Base-by-base conservation (phyloP, 116 monocot species). In the Papilionanthe hybrid region DNA sequence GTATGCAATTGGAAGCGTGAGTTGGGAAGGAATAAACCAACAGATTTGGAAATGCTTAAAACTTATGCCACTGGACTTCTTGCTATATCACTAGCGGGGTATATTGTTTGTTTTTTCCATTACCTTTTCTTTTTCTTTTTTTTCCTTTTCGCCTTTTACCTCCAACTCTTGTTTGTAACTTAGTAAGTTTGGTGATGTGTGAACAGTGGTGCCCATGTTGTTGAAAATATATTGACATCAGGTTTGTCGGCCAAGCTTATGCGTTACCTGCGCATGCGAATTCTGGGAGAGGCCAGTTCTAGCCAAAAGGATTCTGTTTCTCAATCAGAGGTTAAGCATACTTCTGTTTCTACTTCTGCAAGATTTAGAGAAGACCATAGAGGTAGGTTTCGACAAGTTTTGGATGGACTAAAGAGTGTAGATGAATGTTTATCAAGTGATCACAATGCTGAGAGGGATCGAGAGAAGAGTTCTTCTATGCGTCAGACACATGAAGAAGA, bases 41-140 rank as follows among this genome's bases (percentile, higher is more conserved):
- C 92, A 75, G 95, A 99, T 85, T 84, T 79, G 80, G 93, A 99
- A 82, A 90, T 99, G 92, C 81, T 99, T 78, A 92, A 77, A 72
- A 91, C 95, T 6, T 99, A 95, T 88, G 88, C 95, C 73, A 92
- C 90, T 79, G 99, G 99, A 55, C 89, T 99, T 83, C 93, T 99
- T 83, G 91, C 92, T 68, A 82, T 93, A 58, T 93, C 90, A 15
- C 75, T 99, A 12, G 50, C 83, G 55, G 87, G 87, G 86, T 86
- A 77, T 76, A 80, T 17, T 56, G 29, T 27, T 75, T 25, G 0
- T 23, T 19, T 28, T 27, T 75, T 37, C 23, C 22, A 25, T 41
- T 75, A 22, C 10, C 9, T 41, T 25, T 11, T 50, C 17, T 49
- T 48, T 28, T n/a, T 3, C 7, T 9, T 47, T 25, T 27, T 20